A percentile compares a stretch with the other conserved stretches of the same genome.
Conservation (phyloP, 2,329 filamentous ascomycete species). For the Fusarium fujikuroi region DNA sequence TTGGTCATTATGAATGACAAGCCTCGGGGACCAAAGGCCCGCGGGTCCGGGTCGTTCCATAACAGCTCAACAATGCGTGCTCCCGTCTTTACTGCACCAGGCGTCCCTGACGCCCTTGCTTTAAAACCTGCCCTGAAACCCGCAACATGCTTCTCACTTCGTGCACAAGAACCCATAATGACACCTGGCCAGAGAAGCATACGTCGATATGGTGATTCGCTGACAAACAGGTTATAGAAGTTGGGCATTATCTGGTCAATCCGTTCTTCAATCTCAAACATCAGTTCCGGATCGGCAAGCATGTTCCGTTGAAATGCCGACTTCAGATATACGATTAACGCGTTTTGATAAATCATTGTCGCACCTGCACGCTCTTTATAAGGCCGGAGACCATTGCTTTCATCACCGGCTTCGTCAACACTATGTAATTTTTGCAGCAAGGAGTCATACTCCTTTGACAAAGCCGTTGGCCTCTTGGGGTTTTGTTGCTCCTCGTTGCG, state of each 20-base stretch:
- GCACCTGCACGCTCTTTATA: background rate
- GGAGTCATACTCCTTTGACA: background rate
- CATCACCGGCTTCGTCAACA: background rate
- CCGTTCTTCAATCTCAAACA: background rate
- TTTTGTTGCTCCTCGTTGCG: background rate
- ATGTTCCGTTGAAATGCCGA: background rate
- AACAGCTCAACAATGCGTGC: background rate
- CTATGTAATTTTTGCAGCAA: background rate
- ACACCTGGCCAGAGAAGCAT: slow-evolving; percentile 10
- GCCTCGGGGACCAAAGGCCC: background rate
- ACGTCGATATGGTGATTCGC: background rate
- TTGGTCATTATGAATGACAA: slow-evolving; percentile 4
- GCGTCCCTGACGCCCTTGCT: background rate
- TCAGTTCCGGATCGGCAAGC: background rate
- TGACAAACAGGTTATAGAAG: background rate
- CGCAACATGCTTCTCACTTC: background rate
- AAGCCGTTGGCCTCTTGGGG: accelerated
- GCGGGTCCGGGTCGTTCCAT: background rate
- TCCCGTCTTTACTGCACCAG: background rate
- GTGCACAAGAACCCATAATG: background rate
- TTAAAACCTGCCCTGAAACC: background rate
- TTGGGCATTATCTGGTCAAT: background rate
- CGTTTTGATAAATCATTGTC: background rate
- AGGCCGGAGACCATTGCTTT: background rate
- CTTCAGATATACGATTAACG: background rate